Percentiles rank a stretch among this genome's conserved stretches.
Conservation (phyloP, 306 rosid genomes). For the Cucurbita maxima region DNA sequence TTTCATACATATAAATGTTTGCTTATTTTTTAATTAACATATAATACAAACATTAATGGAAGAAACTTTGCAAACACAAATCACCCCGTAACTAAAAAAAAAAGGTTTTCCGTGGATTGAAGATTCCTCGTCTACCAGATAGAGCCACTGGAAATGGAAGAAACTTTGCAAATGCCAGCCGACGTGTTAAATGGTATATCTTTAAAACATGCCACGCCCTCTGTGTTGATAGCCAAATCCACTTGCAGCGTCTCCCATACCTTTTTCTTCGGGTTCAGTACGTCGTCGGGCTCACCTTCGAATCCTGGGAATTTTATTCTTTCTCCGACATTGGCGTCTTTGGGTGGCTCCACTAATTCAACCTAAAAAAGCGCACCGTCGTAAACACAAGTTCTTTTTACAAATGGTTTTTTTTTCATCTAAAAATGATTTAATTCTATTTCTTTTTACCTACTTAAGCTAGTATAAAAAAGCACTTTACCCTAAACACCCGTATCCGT, state of each 20-base stretch:
- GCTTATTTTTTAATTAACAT: no score
- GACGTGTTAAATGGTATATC: constrained; percentile 67
- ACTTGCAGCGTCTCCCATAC: constrained; percentile 93
- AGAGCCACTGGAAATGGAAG: constrained; percentile 42
- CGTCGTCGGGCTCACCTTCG: constrained; percentile 62
- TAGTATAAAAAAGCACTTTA: no score
- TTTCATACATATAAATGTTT: no score
- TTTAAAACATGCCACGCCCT: constrained; percentile 61
- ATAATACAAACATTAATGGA: no score
- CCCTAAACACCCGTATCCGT: no score
- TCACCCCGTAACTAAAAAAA: not conserved
- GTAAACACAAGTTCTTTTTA: not conserved
- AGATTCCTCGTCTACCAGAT: constrained; percentile 20
- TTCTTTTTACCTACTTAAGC: not conserved
- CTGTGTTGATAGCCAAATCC: constrained; percentile 35
- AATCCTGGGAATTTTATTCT: constrained; percentile 48
- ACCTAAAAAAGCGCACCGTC: constrained; percentile 26
- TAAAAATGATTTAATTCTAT: not conserved
- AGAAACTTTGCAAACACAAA: no score
- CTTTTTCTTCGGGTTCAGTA: constrained; percentile 82
- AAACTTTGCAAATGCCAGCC: constrained; percentile 70
- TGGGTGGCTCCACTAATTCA: constrained; percentile 79
- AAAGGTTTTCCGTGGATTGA: no score
- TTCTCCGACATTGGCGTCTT: constrained; percentile 59
- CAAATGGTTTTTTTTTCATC: not conserved